Evolutionary conservation across 2,329 filamentous ascomycete genomes (phyloP).

Genomic region (Apiospora aurea): DNA sequence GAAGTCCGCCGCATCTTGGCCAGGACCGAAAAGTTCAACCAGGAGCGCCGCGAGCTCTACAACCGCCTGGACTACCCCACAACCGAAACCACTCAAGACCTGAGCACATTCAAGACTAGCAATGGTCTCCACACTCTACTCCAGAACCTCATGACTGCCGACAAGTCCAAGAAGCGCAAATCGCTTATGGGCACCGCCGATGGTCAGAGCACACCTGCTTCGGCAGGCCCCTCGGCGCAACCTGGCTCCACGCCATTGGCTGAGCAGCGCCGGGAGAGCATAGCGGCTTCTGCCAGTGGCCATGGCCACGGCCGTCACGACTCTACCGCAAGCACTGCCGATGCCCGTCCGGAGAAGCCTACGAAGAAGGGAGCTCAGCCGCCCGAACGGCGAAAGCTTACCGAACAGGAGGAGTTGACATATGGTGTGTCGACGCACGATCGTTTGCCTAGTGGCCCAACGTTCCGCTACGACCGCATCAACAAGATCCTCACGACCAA

Average conservation of each 20-base stretch:
- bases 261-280: conserved; percentile 60
- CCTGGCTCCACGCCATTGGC: conserved; percentile 47
- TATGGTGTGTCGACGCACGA: conserved; percentile 86
- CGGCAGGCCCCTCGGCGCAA: conserved; percentile 40
- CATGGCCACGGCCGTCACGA: conserved; percentile 49
- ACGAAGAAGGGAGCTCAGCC: conserved; percentile 56
- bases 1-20: conserved; percentile 93
- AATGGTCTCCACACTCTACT: conserved; percentile 80
- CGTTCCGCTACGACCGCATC: conserved; percentile 86
- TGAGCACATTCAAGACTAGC: conserved; percentile 80
- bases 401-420: conserved; percentile 74
- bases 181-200: conserved; percentile 68
- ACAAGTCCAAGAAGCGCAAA: conserved; percentile 90
- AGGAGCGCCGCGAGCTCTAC: conserved; percentile 88
- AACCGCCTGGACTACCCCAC: conserved; percentile 83
- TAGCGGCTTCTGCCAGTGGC: conserved; percentile 50
- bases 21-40: conserved; percentile 84
- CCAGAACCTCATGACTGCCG: conserved; percentile 80
- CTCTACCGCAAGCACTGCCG: conserved; percentile 50
- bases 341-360: conserved; percentile 47
- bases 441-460: conserved; percentile 82
- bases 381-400: conserved; percentile 71
- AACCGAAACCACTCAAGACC: conserved; percentile 65
- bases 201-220: conserved; percentile 54
- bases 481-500: conserved; percentile 81